A percentile compares a stretch with the other conserved stretches of the same genome.
Conservation (phyloP, 2,329 filamentous ascomycete species). For the Ascochyta fabae region DNA sequence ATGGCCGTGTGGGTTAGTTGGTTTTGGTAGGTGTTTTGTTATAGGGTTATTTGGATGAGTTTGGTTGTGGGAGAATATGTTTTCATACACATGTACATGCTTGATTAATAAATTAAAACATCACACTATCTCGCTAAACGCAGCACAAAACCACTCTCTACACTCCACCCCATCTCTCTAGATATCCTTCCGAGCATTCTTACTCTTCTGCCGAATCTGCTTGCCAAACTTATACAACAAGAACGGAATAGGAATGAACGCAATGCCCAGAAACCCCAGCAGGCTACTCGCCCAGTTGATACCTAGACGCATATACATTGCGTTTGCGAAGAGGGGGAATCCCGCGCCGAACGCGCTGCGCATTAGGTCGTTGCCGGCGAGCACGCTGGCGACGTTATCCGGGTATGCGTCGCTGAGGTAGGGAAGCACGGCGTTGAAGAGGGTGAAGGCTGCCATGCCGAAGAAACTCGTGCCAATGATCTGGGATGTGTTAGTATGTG, state of each 20-base stretch:
- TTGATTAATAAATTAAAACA: not conserved
- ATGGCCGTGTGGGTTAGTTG: too few species aligned
- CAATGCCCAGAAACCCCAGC: slow-evolving; percentile 51
- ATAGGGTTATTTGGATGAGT: too few species aligned
- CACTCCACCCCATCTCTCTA: slow-evolving; percentile 12
- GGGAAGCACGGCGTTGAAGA: slow-evolving; percentile 57
- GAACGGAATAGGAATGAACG: slow-evolving; percentile 56
- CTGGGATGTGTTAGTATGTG: not conserved
- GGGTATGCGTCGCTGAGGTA: slow-evolving; percentile 54
- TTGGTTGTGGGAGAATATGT: too few species aligned
- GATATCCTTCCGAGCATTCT: slow-evolving; percentile 51
- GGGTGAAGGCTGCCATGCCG: slow-evolving; percentile 44
- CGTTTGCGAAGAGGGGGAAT: slow-evolving; percentile 48
- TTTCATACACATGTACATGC: too few species aligned
- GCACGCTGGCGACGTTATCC: slow-evolving; percentile 51
- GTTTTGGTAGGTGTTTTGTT: too few species aligned
- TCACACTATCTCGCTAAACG: not conserved
- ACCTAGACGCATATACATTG: slow-evolving; percentile 42
- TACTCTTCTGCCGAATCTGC: slow-evolving; percentile 51
- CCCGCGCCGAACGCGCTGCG: slow-evolving; percentile 51
- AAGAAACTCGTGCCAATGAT: slow-evolving; percentile 51
- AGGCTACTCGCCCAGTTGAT: slow-evolving; percentile 52
- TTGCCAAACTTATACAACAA: slow-evolving; percentile 52
- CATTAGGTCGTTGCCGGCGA: slow-evolving; percentile 56
- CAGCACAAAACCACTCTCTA: not conserved